These are phyloP conservation scores for Capsicum pubescens DNA, from an alignment of 257 asterid species.

Conservation along the genomic window DNA sequence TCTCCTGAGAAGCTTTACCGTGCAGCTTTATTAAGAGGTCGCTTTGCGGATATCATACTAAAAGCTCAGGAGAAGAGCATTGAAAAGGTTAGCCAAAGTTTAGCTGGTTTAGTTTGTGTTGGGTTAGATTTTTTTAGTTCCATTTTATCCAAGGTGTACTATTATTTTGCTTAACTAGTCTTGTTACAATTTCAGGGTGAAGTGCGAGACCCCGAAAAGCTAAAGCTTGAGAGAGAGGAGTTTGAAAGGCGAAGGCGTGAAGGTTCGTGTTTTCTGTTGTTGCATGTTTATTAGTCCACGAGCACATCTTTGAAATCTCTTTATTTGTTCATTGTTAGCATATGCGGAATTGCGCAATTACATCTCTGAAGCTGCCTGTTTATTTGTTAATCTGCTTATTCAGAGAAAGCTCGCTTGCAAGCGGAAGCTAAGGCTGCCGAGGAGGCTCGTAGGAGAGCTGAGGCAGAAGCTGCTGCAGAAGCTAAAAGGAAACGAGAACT, in stretches of 20 bases:
- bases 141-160: neutral
- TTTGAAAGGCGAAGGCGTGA: slow-evolving; percentile 76
- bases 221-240: slow-evolving; percentile 78
- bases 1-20: slow-evolving; percentile 86
- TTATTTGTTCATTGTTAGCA: neutral
- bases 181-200: slow-evolving; percentile 53
- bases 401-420: slow-evolving; percentile 90
- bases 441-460: slow-evolving; percentile 78
- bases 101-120: neutral
- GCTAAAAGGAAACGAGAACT: slow-evolving; percentile 68
- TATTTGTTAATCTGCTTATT: neutral
- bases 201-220: slow-evolving; percentile 73
- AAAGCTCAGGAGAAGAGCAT: slow-evolving; percentile 87
- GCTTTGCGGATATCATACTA: slow-evolving; percentile 83
- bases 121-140: neutral
- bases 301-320: neutral
- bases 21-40: slow-evolving; percentile 74
- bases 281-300: neutral
- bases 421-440: slow-evolving; percentile 96
- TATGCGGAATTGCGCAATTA: neutral
- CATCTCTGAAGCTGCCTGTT: neutral
- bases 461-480: slow-evolving; percentile 84
- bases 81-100: slow-evolving; percentile 53
- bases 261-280: slow-evolving; percentile 49
- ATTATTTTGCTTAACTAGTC: neutral